These are phyloP conservation scores for Grigorovia jiainica DNA, from an alignment of 805 yeast genomes.

Conservation along the genomic window DNA sequence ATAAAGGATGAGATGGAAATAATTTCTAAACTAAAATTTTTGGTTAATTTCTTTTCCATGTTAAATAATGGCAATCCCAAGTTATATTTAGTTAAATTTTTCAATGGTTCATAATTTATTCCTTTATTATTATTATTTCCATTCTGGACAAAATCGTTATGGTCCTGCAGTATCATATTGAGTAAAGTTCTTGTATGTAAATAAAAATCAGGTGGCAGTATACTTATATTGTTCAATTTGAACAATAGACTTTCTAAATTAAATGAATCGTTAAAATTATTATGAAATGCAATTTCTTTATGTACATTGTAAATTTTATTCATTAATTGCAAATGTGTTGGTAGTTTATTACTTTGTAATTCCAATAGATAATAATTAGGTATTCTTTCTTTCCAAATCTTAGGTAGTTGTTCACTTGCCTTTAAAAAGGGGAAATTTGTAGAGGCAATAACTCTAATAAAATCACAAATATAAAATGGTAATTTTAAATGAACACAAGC, in stretches of 20 bases:
- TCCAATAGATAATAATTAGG: constrained; percentile 31
- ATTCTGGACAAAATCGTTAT: not conserved
- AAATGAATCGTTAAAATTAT: constrained; percentile 8
- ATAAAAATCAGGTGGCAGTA: constrained; percentile 22
- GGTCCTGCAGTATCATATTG: not conserved
- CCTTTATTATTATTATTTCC: constrained; percentile 1
- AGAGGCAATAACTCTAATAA: constrained; percentile 33
- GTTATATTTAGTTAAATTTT: constrained; percentile 2
- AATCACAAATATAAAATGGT: constrained; percentile 44
- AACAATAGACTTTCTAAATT: constrained; percentile 14
- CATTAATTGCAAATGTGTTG: constrained; percentile 32
- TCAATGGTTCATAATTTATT: too few relatives aligned
- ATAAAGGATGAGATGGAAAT: constrained; percentile 16
- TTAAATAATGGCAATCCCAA: constrained; percentile 1
- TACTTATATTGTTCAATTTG: constrained; percentile 11
- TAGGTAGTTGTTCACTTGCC: constrained; percentile 34
- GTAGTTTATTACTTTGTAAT: constrained; percentile 35
- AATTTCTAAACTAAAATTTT: constrained; percentile 12
- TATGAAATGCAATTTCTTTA: constrained; percentile 7
- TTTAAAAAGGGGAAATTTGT: constrained; percentile 43
- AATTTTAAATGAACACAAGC: constrained; percentile 38
- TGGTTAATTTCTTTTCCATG: not conserved
- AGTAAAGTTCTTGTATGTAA: constrained; percentile 12
- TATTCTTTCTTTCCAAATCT: constrained; percentile 27
- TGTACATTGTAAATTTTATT: constrained; percentile 14